Percentiles rank a stretch among this genome's conserved stretches.
phyloP scores from a whole-genome alignment of 176 grass and related monocot species.

The barley (Hordeum vulgare) region MorexV3_pseudomolecules_assembly NC_058524.1:87790024-87790523 shows the following conservation, averaged over 20 bases:
- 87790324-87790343: not conserved
- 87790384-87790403: too few species aligned
- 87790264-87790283: not conserved
- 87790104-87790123: not conserved
- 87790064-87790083: not conserved
- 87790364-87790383: not conserved
- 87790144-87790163: not conserved
- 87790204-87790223: not conserved
- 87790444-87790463: not conserved
- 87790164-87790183: not conserved
- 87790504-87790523: not conserved
- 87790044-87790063: not conserved
- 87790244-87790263: not conserved
- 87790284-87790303: not conserved
- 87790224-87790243: not conserved
- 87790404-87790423: too few species aligned
- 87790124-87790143: not conserved
- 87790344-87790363: not conserved
- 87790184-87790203: not conserved
- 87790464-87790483: too few species aligned
- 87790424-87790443: too few species aligned
- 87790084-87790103: not conserved
- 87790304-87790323: not conserved
- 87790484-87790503: too few species aligned
- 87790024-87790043: not conserved